Percentiles rank a stretch among this genome's conserved stretches.
Evolutionary conservation across 2,329 filamentous ascomycete genomes (phyloP).

Genomic region (Corinectria fuckeliana): DNA sequence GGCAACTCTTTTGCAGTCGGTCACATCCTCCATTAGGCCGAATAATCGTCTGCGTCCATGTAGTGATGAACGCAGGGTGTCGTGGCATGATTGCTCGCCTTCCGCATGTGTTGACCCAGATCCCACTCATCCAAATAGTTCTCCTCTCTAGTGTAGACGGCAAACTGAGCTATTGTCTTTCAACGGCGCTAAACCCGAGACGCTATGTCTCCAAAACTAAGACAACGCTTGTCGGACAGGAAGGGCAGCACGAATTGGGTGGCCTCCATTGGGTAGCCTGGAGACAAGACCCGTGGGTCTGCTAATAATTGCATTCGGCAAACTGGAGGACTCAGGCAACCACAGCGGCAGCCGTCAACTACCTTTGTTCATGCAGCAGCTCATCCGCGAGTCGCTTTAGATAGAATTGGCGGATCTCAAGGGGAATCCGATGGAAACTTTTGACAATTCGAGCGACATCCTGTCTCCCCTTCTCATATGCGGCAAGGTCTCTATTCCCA

Average conservation of each 20-base stretch:
- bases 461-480: slow-evolving; percentile 80
- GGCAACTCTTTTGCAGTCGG: too few relatives aligned
- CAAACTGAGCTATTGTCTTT: neutral
- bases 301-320: neutral
- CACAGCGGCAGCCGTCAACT: neutral
- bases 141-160: neutral
- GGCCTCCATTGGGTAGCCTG: too few relatives aligned
- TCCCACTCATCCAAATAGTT: neutral
- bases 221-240: neutral
- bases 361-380: slow-evolving; percentile 47
- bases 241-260: too few relatives aligned
- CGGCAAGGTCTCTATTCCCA: slow-evolving; percentile 83
- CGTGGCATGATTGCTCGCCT: too few relatives aligned
- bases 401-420: slow-evolving; percentile 76
- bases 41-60: too few relatives aligned
- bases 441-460: slow-evolving; percentile 72
- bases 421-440: slow-evolving; percentile 69
- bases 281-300: too few relatives aligned
- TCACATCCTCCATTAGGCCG: too few relatives aligned
- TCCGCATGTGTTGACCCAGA: too few relatives aligned
- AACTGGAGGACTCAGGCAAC: neutral
- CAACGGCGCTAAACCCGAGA: neutral
- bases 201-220: neutral
- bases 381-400: slow-evolving; percentile 74
- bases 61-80: too few relatives aligned